phyloP scores from a whole-genome alignment of 306 rosid species.

The Vicia villosa region DNA sequence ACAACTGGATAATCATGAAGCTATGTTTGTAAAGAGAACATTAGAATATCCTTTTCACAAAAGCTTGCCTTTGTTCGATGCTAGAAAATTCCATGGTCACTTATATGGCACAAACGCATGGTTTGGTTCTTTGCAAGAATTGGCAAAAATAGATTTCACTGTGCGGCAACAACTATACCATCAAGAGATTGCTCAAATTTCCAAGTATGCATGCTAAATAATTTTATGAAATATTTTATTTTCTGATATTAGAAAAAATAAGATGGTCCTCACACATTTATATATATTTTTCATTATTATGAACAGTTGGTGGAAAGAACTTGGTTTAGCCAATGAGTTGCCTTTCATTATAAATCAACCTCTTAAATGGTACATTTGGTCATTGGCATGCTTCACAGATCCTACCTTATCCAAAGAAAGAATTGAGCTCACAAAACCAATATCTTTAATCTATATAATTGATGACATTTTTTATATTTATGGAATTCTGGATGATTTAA shows the following conservation, averaged over 20 bases:
- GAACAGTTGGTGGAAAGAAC: conserved; percentile 64
- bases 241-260: too few relatives aligned
- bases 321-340: conserved; percentile 57
- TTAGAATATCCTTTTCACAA: conserved; percentile 59
- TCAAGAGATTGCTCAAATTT: conserved; percentile 49
- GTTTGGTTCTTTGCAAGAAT: conserved; percentile 42
- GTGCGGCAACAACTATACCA: conserved; percentile 38
- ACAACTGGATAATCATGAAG: conserved; percentile 25
- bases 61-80: conserved; percentile 52
- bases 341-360: conserved; percentile 64
- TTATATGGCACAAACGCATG: conserved; percentile 40
- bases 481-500: conserved; percentile 61
- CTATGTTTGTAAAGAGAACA: conserved; percentile 39
- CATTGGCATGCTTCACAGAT: conserved; percentile 57
- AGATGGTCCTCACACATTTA: background rate
- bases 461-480: conserved; percentile 73
- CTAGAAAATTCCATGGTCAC: conserved; percentile 37
- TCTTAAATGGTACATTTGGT: conserved; percentile 69
- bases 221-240: background rate
- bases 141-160: conserved; percentile 52
- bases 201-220: conserved; percentile 33
- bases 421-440: conserved; percentile 67
- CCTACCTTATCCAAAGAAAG: conserved; percentile 56
- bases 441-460: conserved; percentile 61
- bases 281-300: background rate